Base-by-base conservation (phyloP, 306 rosid species). In the Malus fusca region DNA sequence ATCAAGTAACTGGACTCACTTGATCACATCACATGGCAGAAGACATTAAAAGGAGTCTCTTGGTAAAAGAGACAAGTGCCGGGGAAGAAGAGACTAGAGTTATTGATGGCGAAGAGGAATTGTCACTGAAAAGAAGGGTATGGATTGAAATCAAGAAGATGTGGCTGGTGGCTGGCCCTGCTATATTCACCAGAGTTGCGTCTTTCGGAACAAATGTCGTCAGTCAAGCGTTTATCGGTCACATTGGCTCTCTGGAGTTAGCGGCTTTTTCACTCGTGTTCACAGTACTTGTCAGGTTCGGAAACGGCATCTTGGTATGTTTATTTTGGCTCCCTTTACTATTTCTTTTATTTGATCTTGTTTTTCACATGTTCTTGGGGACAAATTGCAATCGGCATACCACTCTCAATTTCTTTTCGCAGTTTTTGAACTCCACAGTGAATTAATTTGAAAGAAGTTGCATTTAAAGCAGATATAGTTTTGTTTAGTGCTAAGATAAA, bases 151-250 rank as follows among this genome's bases (percentile, higher is more conserved):
- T 75, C 84, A 88, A 86, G 82, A 84, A 46, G 79, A 75, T 88
- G 79, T 86, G 88, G 92, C 52, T 72, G 33, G 89, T 88, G 5
- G 88, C 92, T 58, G 90, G 84, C 10, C 90, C 92, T 10, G 92
- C 92, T 44, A 86, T 88, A 23, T 75, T 84, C 81, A 75, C 83
- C 37, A 86, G 90, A 77, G 58, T 84, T 60, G 82, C 92, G 26
- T 81, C 88, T 0, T 88, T 84, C 76, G 92, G 92, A 9, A 80
- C 82, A 43, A 31, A 28, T 6, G 76, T 88, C 0, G 77, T 88
- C 31, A 75, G 71, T 35, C 90, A 85, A 82, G 73, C 87, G 6
- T 85, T 88, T 74, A 67, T 88, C 62, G 90, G 90, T 0, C 82
- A 88, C 55, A 88, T 88, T 53, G 89, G 89, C 8, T 85, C 92